phyloP scores from a whole-genome alignment of 805 yeast species.

The Suhomyces sp. region DNA sequence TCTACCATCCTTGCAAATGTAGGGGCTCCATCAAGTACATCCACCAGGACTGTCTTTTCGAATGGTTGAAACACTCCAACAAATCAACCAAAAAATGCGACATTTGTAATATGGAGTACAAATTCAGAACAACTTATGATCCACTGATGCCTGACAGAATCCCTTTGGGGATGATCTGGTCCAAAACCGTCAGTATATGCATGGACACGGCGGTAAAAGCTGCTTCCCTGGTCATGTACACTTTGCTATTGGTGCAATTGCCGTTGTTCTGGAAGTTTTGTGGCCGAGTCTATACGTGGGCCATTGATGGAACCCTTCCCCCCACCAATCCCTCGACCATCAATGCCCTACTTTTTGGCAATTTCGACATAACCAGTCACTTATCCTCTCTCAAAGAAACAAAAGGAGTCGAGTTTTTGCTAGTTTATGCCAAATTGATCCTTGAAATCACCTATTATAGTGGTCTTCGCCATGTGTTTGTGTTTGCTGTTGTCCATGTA shows the following conservation, averaged over 20 bases:
- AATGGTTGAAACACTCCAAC: slow-evolving; percentile 76
- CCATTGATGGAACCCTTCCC: slow-evolving; percentile 54
- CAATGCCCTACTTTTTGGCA: slow-evolving; percentile 42
- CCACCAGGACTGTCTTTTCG: slow-evolving; percentile 86
- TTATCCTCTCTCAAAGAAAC: slow-evolving; percentile 7
- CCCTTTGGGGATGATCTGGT: slow-evolving; percentile 51
- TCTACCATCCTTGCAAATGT: slow-evolving; percentile 90
- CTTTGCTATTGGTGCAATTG: slow-evolving; percentile 45
- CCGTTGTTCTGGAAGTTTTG: slow-evolving; percentile 58
- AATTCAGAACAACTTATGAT: slow-evolving; percentile 62
- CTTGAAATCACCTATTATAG: slow-evolving; percentile 32
- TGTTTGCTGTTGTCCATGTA: slow-evolving; percentile 40
- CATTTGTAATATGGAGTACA: slow-evolving; percentile 76
- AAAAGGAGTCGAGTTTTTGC: slow-evolving; percentile 1
- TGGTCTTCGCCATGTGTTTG: slow-evolving; percentile 39
- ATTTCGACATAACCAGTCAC: slow-evolving; percentile 16
- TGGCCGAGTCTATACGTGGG: slow-evolving; percentile 54
- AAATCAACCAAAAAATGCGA: slow-evolving; percentile 70
- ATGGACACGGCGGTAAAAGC: slow-evolving; percentile 14
- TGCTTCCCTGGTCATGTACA: slow-evolving; percentile 30
- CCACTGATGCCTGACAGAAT: slow-evolving; percentile 62
- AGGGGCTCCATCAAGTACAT: slow-evolving; percentile 90
- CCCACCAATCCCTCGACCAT: slow-evolving; percentile 26
- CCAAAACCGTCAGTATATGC: slow-evolving; percentile 28
- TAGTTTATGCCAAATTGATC: slow-evolving; percentile 22